Base-by-base conservation (phyloP, 768 basidiomycete genomes). In the Naganishia antarctica region DNA sequence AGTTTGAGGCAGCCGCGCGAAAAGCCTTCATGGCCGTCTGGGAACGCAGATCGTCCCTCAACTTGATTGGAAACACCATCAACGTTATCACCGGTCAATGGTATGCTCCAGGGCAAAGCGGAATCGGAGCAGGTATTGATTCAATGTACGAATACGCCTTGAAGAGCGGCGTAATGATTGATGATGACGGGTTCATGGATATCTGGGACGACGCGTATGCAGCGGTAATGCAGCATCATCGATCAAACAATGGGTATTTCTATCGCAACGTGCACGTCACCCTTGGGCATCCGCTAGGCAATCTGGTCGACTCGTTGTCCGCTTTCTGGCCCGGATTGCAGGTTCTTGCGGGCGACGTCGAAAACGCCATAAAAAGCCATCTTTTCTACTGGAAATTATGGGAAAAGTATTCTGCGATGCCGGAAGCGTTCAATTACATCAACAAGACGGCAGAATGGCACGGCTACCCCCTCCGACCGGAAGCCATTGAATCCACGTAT, bases 241-340 rank as follows among this genome's bases (percentile, higher is more conserved):
- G 93, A 62, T 83, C 88, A 8, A 79, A 79, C 16, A 92, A 97
- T 72, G 92, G 93, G 0, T 15, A 45, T 29, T 71, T 96, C 93
- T 97, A 87, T 80, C 88, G 89, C 47, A 85, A 83, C 25, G 85
- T 92, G n/a, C 85, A 90, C 64, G 88, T 92, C 78, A 79, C 84
- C 53, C 84, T 80, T 29, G 91, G 93, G 21, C 86, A 89, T 65
- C 80, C 85, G 5, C 81, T 79, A 82, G 47, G 87, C 86, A n/a
- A 81, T 94, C n/a, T 63, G 12, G 34, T 67, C 3, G 96, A 99
- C 75, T 96, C 91, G 1, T 80, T 99, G 16, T 90, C 91, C 1
- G 92, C 96, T 0, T 99, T 98, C 76, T 91, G 93, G 86, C 91
- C 94, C n/a, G 96, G 93, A 23, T 80, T 97, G 16, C 94, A 96